Conservation (phyloP, 768 basidiomycete genomes). For the Lactarius vividus region DNA sequence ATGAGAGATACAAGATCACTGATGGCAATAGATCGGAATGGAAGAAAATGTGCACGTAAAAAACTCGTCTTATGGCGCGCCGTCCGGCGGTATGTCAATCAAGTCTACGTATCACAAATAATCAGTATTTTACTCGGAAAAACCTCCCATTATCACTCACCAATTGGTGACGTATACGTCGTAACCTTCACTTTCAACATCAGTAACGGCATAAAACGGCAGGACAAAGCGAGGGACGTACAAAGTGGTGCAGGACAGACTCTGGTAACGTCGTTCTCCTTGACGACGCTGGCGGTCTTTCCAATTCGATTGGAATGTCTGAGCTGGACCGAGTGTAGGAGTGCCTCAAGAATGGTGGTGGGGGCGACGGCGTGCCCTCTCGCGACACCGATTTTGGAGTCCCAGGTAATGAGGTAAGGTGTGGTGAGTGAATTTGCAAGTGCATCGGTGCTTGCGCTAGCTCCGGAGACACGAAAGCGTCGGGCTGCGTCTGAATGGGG, state of each 20-base stretch:
- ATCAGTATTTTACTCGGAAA: not conserved
- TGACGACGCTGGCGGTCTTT: not conserved
- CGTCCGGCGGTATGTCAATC: slow-evolving; percentile 8
- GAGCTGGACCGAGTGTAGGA: slow-evolving; percentile 1
- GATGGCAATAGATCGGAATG: not conserved
- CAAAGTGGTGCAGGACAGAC: slow-evolving; percentile 34
- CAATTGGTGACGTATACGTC: slow-evolving; percentile 42
- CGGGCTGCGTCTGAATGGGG: slow-evolving; percentile 24
- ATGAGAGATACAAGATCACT: slow-evolving; percentile 3
- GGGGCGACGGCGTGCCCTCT: slow-evolving; percentile 4
- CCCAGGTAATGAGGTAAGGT: not conserved
- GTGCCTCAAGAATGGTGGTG: not conserved
- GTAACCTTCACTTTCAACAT: slow-evolving; percentile 31
- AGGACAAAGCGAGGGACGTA: slow-evolving; percentile 25
- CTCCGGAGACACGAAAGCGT: slow-evolving; percentile 7
- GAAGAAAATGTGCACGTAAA: not conserved
- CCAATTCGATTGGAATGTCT: slow-evolving; percentile 8
- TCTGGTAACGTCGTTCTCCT: slow-evolving; percentile 16
- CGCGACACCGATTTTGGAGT: slow-evolving; percentile 6
- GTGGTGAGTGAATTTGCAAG: not conserved
- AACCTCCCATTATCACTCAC: slow-evolving; percentile 26
- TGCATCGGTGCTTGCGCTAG: not conserved
- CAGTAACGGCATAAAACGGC: not conserved
- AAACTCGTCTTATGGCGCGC: not conserved
- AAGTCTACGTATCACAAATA: slow-evolving; percentile 8